These are phyloP conservation scores for Conoideocrella luteorostrata DNA, from an alignment of 2,329 filamentous ascomycete genomes.

Conservation along the genomic window DNA sequence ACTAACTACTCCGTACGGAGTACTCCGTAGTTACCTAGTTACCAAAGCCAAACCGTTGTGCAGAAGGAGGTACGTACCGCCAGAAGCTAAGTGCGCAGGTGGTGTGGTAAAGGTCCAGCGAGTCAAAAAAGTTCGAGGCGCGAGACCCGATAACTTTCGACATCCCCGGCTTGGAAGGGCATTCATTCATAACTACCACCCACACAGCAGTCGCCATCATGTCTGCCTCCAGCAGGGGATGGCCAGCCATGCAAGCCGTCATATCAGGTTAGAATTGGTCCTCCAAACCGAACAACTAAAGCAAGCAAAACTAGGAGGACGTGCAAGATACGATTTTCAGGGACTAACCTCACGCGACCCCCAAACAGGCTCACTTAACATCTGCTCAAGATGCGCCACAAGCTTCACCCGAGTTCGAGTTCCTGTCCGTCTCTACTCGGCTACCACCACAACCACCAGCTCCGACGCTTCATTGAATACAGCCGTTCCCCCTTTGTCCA, in stretches of 20 bases:
- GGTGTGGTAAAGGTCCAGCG: neutral
- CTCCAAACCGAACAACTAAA: neutral
- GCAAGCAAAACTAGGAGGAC: neutral
- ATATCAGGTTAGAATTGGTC: constrained; percentile 39
- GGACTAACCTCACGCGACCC: constrained; percentile 8
- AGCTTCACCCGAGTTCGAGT: constrained; percentile 19
- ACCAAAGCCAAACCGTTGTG: neutral
- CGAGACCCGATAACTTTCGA: constrained; percentile 9
- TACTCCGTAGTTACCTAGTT: neutral
- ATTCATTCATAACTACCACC: constrained; percentile 11
- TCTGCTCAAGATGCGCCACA: constrained; percentile 33
- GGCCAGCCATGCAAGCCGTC: constrained; percentile 40
- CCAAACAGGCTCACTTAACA: constrained; percentile 20
- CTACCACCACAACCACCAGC: constrained; percentile 17
- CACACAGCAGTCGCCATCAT: constrained; percentile 20
- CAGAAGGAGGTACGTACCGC: neutral
- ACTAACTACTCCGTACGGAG: no score
- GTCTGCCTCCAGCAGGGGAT: constrained; percentile 52
- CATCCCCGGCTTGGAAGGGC: neutral
- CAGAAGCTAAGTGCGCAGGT: constrained; percentile 2
- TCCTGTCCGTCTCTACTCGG: constrained; percentile 30
- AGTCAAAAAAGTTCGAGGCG: constrained; percentile 19
- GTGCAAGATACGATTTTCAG: neutral
- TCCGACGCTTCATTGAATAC: constrained; percentile 15
- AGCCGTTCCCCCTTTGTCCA: constrained; percentile 11